These are phyloP conservation scores for Cyclaneusma minus DNA, from an alignment of 2,329 filamentous ascomycete genomes.

Conservation along the genomic window DNA sequence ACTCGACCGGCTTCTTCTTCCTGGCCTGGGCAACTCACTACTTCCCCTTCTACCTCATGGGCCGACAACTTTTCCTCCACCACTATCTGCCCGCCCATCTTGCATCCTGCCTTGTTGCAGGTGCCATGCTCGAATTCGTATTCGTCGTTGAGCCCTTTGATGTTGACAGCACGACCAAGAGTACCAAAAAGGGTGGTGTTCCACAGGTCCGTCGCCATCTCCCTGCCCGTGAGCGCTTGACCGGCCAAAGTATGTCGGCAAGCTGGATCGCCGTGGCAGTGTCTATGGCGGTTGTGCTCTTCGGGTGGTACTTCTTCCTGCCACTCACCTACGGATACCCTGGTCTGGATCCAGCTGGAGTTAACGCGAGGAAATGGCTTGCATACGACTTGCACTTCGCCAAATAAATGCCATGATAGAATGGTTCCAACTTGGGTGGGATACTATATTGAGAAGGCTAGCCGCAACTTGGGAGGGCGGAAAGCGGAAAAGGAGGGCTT, in stretches of 20 bases:
- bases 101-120: constrained; percentile 77
- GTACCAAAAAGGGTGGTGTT: constrained; percentile 29
- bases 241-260: constrained; percentile 58
- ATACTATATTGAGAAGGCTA: too few relatives aligned
- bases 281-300: constrained; percentile 52
- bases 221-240: constrained; percentile 69
- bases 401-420: constrained; percentile 46
- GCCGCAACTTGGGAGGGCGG: too few relatives aligned
- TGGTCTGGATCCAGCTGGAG: constrained; percentile 63
- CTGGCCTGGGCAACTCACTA: constrained; percentile 96
- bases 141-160: constrained; percentile 74
- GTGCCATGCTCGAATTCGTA: constrained; percentile 85
- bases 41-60: constrained; percentile 96
- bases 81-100: constrained; percentile 94
- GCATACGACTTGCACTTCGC: constrained; percentile 97
- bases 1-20: constrained; percentile 98
- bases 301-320: constrained; percentile 83
- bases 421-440: too few relatives aligned
- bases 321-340: constrained; percentile 93
- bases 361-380: constrained; percentile 82
- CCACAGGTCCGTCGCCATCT: constrained; percentile 37
- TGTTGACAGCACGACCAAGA: constrained; percentile 32
- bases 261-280: constrained; percentile 67
- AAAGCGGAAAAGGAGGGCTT: too few relatives aligned
- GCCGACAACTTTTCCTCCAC: constrained; percentile 91